Evolutionary conservation across 352 stramenopile genomes (phyloP).

Genomic region (Pythium sukuiense): DNA sequence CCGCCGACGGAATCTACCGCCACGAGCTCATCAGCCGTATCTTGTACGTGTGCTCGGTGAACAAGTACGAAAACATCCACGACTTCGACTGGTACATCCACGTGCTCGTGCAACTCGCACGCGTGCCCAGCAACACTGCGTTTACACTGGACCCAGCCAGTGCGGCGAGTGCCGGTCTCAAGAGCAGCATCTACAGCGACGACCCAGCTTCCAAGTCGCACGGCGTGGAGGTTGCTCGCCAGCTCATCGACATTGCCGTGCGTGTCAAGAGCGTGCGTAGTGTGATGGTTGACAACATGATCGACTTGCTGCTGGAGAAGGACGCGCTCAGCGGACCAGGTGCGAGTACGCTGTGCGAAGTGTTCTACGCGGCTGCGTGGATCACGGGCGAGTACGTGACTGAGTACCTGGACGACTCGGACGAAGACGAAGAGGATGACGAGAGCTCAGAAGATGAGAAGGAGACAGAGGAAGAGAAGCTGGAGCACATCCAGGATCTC

Average conservation of each 20-base stretch:
- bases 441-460: conserved; percentile 74
- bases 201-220: conserved; percentile 40
- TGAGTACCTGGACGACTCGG: conserved; percentile 86
- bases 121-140: conserved; percentile 81
- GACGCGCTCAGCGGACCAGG: conserved; percentile 70
- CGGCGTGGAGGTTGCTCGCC: conserved; percentile 88
- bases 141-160: conserved; percentile 36
- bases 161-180: conserved; percentile 18
- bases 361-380: conserved; percentile 95
- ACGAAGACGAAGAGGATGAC: conserved; percentile 76
- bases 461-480: conserved; percentile 77
- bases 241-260: conserved; percentile 97
- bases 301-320: conserved; percentile 92
- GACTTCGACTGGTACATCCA: conserved; percentile 99
- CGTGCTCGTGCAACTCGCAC: conserved; percentile 94
- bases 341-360: conserved; percentile 88
- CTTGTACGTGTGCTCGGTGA: conserved; percentile 94
- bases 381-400: conserved; percentile 98
- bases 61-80: conserved; percentile 98
- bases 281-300: conserved; percentile 94
- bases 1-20: conserved; percentile 92
- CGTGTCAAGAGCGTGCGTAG: conserved; percentile 95
- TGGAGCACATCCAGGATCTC: conserved; percentile 84
- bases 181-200: conserved; percentile 43
- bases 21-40: conserved; percentile 97